Base-by-base conservation (phyloP, 305 asterid species). In the Withania somnifera region DNA sequence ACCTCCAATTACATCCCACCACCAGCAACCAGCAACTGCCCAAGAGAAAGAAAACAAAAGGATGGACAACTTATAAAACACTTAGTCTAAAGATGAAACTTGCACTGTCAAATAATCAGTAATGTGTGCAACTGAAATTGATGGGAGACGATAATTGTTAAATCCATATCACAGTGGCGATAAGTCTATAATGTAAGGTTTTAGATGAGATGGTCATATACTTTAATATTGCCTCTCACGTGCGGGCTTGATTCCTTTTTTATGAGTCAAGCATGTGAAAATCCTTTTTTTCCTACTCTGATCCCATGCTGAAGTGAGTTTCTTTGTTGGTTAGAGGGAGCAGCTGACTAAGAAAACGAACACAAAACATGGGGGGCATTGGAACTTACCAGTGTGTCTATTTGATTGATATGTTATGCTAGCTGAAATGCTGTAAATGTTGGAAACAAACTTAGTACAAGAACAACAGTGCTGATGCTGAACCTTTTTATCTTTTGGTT, bases 1-100 rank as follows among this genome's bases (percentile, higher is more conserved):
- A 95, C 97, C 85, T 95, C 99, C 53, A 92, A 93, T 14, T 95
- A 94, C 99, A 95, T 94, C 5, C 95, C 97, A 6, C 98, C 99
- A 78, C 98, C 99, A 11, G 98, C 98, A 32, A 94, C 95, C 7
- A 94, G 92, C 94, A 94, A 86, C 99, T 96, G 91, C 82, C 28
- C 45, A 75, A 75, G n/a, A 50, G 61, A 83, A 47, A 40, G 45
- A 64, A 40, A 52, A 26, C 71, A 52, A 53, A 40, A 9, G 6
- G 42, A 67, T 30, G 81, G 32, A 52, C 32, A 19, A 30, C 52
- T 30, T 3, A 26, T 13, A 61, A 60, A 61, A 61, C 10, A 61
- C 69, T 61, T 11, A 0, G 19, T 5, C 34, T 22, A 60, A 60
- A 73, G 17, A 26, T 6, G 26, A 15, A 24, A 73, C 40, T 73